These are phyloP conservation scores for Colletotrichum echinochloae DNA, from an alignment of 2,329 filamentous ascomycete genomes.

Conservation along the genomic window DNA sequence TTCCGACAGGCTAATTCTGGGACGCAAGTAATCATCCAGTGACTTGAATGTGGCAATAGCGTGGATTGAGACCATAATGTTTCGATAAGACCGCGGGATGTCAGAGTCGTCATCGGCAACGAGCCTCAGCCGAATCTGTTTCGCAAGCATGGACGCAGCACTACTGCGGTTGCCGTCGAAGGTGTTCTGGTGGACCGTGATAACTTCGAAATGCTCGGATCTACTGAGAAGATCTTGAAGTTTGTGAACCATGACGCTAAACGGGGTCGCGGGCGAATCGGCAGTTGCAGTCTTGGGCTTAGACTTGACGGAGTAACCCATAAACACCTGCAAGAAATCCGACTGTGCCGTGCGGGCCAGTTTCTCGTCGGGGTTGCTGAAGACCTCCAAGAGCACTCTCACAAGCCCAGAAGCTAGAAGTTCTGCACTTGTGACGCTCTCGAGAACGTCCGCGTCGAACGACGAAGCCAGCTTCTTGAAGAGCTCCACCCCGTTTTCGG, in stretches of 20 bases:
- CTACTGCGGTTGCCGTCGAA: constrained; percentile 92
- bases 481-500: constrained; percentile 69
- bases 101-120: constrained; percentile 91
- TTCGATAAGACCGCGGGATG: constrained; percentile 87
- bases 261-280: constrained; percentile 82
- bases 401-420: constrained; percentile 92
- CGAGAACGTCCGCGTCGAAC: constrained; percentile 88
- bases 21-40: constrained; percentile 93
- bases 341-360: constrained; percentile 77
- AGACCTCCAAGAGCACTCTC: constrained; percentile 82
- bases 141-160: constrained; percentile 94
- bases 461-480: constrained; percentile 84
- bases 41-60: constrained; percentile 98
- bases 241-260: constrained; percentile 92
- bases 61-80: constrained; percentile 98
- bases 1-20: constrained; percentile 85
- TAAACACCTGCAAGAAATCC: constrained; percentile 91
- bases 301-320: constrained; percentile 78
- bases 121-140: constrained; percentile 90
- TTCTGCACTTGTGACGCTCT: constrained; percentile 96
- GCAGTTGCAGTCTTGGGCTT: constrained; percentile 73
- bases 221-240: constrained; percentile 95
- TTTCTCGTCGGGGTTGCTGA: constrained; percentile 76
- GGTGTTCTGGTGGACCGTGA: constrained; percentile 93
- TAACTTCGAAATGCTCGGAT: constrained; percentile 97